Evolutionary conservation across 1,139 yeast genomes (phyloP).

Genomic region (Fermentozyma sake): DNA sequence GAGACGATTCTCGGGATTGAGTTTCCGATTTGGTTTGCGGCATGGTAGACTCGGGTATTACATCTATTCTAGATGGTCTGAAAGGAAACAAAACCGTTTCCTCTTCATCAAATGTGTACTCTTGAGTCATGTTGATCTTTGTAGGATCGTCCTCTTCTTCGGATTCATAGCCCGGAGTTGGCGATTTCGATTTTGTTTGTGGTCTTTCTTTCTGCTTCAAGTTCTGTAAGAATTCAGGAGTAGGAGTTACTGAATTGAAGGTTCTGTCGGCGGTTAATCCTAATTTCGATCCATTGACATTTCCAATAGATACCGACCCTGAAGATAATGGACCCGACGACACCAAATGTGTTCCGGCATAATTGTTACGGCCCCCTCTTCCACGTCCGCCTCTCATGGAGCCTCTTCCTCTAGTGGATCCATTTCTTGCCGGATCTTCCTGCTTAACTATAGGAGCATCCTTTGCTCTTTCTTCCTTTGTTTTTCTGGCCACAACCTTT

Average conservation of each 20-base stretch:
- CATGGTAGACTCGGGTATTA: not conserved
- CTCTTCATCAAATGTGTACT: constrained; percentile 46
- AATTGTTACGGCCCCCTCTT: constrained; percentile 40
- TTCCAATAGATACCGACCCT: constrained; percentile 50
- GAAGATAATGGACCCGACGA: constrained; percentile 70
- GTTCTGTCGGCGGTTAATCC: constrained; percentile 26
- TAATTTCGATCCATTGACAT: constrained; percentile 25
- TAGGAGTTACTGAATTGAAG: constrained; percentile 24
- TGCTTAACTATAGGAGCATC: constrained; percentile 57
- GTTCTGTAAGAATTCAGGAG: constrained; percentile 38
- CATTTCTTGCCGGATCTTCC: constrained; percentile 15
- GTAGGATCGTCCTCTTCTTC: constrained; percentile 36
- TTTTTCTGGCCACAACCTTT: constrained; percentile 73
- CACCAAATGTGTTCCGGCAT: constrained; percentile 64
- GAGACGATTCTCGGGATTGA: no score
- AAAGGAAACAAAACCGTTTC: constrained; percentile 44
- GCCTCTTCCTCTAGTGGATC: constrained; percentile 19
- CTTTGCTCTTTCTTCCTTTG: constrained; percentile 78
- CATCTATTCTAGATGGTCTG: constrained; percentile 29
- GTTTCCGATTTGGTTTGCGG: constrained; percentile 2
- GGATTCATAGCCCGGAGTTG: constrained; percentile 21
- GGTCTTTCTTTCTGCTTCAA: constrained; percentile 27
- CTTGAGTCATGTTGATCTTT: constrained; percentile 60
- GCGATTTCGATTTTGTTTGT: constrained; percentile 5
- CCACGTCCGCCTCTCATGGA: constrained; percentile 30